Conservation (phyloP, 2,329 filamentous ascomycete genomes). For the Lecanicillium sp. region DNA sequence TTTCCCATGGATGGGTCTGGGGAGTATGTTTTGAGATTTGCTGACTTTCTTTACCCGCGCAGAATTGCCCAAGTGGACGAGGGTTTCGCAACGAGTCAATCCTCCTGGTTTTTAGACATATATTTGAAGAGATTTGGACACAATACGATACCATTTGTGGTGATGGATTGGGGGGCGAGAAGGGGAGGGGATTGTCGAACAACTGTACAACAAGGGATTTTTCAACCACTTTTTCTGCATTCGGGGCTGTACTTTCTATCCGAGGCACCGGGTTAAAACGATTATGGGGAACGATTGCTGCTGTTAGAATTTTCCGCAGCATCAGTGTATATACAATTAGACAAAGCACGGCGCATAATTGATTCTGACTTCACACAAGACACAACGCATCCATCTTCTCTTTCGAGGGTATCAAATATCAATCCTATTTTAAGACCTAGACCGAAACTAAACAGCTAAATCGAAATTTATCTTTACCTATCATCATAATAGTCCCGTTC, state of each 20-base stretch:
- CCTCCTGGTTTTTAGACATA: conserved; percentile 75
- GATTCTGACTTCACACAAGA: too few species aligned
- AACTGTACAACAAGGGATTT: conserved; percentile 4
- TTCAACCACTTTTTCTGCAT: conserved; percentile 1
- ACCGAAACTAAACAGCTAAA: not conserved
- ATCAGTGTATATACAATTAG: conserved; percentile 1
- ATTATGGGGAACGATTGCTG: too few species aligned
- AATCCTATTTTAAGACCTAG: not conserved
- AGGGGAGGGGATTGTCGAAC: conserved; percentile 5
- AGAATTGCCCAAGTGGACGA: conserved; percentile 90
- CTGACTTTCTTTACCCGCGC: too few species aligned
- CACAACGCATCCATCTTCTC: not conserved
- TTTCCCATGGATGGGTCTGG: not conserved
- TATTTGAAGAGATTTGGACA: not conserved
- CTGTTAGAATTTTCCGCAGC: too few species aligned
- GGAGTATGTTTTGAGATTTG: not conserved
- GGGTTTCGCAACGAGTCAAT: conserved; percentile 88
- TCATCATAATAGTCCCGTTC: conserved; percentile 41
- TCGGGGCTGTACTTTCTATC: too few species aligned
- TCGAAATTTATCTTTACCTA: conserved; percentile 3
- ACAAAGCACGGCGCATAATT: conserved; percentile 9
- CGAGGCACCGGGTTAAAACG: too few species aligned
- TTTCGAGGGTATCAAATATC: not conserved
- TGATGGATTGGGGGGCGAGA: conserved; percentile 1
- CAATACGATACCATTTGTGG: not conserved